phyloP scores from a whole-genome alignment of 2,329 filamentous ascomycete species.

The Colletotrichum lupini region DNA sequence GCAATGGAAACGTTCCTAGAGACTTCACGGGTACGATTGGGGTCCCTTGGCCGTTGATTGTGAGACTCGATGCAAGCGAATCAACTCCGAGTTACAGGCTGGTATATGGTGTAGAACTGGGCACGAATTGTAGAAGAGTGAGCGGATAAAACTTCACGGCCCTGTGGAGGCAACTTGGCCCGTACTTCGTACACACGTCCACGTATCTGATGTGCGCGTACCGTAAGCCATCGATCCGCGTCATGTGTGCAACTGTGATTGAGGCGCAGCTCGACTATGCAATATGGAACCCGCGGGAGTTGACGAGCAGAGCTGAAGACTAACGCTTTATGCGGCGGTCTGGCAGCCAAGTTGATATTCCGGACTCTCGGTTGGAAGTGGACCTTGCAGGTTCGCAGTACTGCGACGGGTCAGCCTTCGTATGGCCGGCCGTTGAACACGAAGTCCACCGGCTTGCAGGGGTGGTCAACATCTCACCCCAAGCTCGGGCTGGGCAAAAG shows the following conservation, averaged over 20 bases:
- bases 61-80: not conserved
- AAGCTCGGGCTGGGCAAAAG: not conserved
- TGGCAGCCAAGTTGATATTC: slow-evolving; percentile 20
- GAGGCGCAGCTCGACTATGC: slow-evolving; percentile 26
- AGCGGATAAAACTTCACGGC: not conserved
- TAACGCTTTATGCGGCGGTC: slow-evolving; percentile 15
- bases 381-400: slow-evolving; percentile 8
- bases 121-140: not conserved
- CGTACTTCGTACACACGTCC: not conserved
- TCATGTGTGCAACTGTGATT: slow-evolving; percentile 23
- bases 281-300: slow-evolving; percentile 28
- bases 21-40: not conserved
- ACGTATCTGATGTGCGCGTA: slow-evolving; percentile 14
- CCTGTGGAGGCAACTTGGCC: not conserved
- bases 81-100: not conserved
- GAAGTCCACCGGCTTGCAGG: slow-evolving; percentile 25
- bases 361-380: slow-evolving; percentile 29
- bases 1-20: not conserved
- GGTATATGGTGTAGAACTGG: slow-evolving; percentile 3
- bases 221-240: slow-evolving; percentile 22
- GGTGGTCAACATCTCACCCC: slow-evolving; percentile 10
- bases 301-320: slow-evolving; percentile 12
- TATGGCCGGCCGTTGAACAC: slow-evolving; percentile 30
- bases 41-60: slow-evolving; percentile 1
- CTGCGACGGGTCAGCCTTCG: slow-evolving; percentile 28